phyloP scores from a whole-genome alignment of 2,329 filamentous ascomycete species.

The Neocucurbitaria cava region DNA sequence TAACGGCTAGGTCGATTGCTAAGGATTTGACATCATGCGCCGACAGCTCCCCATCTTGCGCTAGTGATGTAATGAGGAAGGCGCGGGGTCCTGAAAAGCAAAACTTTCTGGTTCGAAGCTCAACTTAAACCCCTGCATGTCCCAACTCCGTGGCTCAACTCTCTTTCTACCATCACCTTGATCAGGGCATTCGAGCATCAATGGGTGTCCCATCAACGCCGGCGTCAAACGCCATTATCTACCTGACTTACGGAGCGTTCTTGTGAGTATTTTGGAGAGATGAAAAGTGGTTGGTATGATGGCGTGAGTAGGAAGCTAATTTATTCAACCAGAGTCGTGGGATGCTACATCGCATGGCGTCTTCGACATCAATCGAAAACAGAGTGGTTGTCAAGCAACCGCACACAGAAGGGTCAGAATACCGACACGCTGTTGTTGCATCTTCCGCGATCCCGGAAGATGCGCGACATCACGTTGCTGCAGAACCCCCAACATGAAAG shows the following conservation, averaged over 20 bases:
- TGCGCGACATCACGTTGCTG: constrained; percentile 6
- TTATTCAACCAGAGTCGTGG: constrained; percentile 62
- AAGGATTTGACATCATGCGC: constrained; percentile 30
- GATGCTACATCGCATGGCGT: constrained; percentile 64
- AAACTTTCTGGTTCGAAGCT: constrained; percentile 28
- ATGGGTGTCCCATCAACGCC: constrained; percentile 79
- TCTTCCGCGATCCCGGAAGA: constrained; percentile 4
- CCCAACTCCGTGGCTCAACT: constrained; percentile 13
- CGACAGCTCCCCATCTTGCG: constrained; percentile 19
- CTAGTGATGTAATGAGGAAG: constrained; percentile 33
- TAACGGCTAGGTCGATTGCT: constrained; percentile 12
- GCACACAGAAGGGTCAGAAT: constrained; percentile 77
- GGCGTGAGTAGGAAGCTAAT: constrained; percentile 18
- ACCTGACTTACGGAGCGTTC: constrained; percentile 78
- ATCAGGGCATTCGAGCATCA: constrained; percentile 7
- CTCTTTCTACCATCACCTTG: constrained; percentile 3
- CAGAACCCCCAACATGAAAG: not conserved
- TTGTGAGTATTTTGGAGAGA: constrained; percentile 62
- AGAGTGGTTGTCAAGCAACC: constrained; percentile 77
- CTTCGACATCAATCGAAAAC: constrained; percentile 69
- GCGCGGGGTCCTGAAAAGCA: constrained; percentile 27
- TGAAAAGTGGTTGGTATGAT: constrained; percentile 2
- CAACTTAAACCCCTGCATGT: constrained; percentile 31
- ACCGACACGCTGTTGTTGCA: constrained; percentile 13
- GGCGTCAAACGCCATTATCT: constrained; percentile 85